Evolutionary conservation across 768 basidiomycete genomes (phyloP), one percentile per base, ranked within the genome.

Genomic region (Boletus fagicola): DNA sequence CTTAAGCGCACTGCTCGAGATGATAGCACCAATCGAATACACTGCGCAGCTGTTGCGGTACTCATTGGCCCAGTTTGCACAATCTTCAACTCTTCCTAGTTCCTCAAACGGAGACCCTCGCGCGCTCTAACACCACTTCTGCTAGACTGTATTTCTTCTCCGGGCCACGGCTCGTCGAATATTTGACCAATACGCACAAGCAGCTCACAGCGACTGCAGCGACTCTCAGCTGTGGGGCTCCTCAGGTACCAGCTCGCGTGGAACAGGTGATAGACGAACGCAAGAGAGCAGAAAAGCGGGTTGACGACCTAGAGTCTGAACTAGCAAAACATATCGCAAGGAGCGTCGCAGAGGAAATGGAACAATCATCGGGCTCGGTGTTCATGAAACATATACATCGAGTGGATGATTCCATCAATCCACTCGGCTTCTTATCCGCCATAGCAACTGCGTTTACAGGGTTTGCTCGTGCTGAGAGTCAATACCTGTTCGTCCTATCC

Each of bases 111-210:
- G 87, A 88, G 55, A 72, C 83, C 1, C 75, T 88, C 28, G 76
- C 87, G 39, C 81, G 87, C 11, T 80, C 86, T 9, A 76, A 76
- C 16, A 79, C 83, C 2, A 80, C 83, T 0, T 85, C 86, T 55
- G 84, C 83, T 24, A 85, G 92, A 26, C 79, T 95, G 5, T 90
- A 85, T 74, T 94, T 97, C 75, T 78, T 89, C 49, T 75, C 85
- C n/a, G 94, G 93, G 5, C 86, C 88, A 16, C 85, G 93, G 24
- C 79, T 92, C 7, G 81, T 88, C 44, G 65, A 76, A 2, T 79
- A 90, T 65, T 75, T 94, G 52, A 75, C 80, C 3, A 76, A 80
- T 3, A 77, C 83, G 0, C 87, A 91, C 62, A 68, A 72, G 12
- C 67, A 80, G 5, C 77, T 94, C 35, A 76, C 83, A 3, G 70